phyloP scores from a whole-genome alignment of 805 yeast genomes.

The Ogataea dorogensis region DNA sequence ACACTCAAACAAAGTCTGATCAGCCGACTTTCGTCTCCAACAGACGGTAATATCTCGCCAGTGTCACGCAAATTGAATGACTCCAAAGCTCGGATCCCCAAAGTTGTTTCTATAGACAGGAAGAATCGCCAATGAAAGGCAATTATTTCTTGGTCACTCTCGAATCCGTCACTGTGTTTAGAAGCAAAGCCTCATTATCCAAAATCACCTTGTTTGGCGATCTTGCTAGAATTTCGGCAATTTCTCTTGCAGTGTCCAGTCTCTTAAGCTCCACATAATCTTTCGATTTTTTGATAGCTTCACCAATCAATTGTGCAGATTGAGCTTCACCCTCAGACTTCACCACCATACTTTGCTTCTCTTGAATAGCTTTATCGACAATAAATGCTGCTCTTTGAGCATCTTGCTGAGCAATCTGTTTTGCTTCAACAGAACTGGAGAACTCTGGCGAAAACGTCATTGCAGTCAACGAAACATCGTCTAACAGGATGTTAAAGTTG shows the following conservation, averaged over 20 bases:
- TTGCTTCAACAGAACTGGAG: constrained; percentile 96
- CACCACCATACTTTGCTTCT: constrained; percentile 94
- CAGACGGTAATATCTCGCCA: constrained; percentile 58
- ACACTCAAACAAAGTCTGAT: constrained; percentile 2
- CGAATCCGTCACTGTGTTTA: constrained; percentile 82
- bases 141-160: constrained; percentile 42
- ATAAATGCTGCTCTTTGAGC: constrained; percentile 98
- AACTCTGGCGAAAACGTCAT: constrained; percentile 99
- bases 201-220: constrained; percentile 91
- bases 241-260: constrained; percentile 95
- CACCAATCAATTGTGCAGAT: constrained; percentile 97
- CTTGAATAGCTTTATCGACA: constrained; percentile 96
- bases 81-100: constrained; percentile 24
- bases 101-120: constrained; percentile 16
- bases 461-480: constrained; percentile 93
- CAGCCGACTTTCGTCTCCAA: constrained; percentile 24
- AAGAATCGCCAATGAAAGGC: not conserved
- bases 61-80: constrained; percentile 53
- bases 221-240: constrained; percentile 77
- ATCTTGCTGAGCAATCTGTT: constrained; percentile 99
- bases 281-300: constrained; percentile 92
- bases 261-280: constrained; percentile 97
- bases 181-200: constrained; percentile 87
- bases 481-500: constrained; percentile 81
- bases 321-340: constrained; percentile 98